A percentile compares a stretch with the other conserved stretches of the same genome.
Conservation (phyloP, 1,139 yeast genomes). For the Pichia sp. region DNA sequence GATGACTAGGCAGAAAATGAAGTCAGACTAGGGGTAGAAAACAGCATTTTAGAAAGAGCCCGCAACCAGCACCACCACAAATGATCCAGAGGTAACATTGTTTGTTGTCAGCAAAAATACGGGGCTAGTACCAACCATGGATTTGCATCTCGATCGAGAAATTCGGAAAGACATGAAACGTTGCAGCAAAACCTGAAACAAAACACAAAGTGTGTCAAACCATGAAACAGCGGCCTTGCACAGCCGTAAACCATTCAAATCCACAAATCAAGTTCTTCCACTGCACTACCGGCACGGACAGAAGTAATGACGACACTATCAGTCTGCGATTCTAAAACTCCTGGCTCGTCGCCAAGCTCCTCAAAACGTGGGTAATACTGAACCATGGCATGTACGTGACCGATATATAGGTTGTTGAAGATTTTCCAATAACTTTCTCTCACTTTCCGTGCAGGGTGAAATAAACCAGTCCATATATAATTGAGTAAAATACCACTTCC, state of each 20-base stretch:
- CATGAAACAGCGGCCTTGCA: too few relatives aligned
- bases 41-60: too few relatives aligned
- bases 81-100: too few relatives aligned
- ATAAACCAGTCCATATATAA: slow-evolving; percentile 82
- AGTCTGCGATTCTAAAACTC: slow-evolving; percentile 2
- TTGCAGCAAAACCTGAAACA: not conserved
- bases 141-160: not conserved
- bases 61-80: too few relatives aligned
- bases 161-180: not conserved
- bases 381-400: slow-evolving; percentile 67
- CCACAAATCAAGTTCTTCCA: too few relatives aligned
- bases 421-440: slow-evolving; percentile 81
- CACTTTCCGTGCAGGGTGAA: slow-evolving; percentile 90
- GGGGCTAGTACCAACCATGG: too few relatives aligned
- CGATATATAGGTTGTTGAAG: slow-evolving; percentile 72
- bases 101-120: too few relatives aligned
- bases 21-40: too few relatives aligned
- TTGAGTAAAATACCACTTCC: slow-evolving; percentile 74
- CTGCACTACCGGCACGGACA: too few relatives aligned
- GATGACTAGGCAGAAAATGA: too few relatives aligned
- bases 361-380: slow-evolving; percentile 72
- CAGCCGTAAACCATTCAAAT: too few relatives aligned
- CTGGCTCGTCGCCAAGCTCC: slow-evolving; percentile 23
- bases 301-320: too few relatives aligned
- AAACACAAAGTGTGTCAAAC: not conserved